Percentiles rank a stretch among this genome's conserved stretches.
These are phyloP conservation scores for Yamadazyma jaroonii DNA, from an alignment of 1,139 yeast genomes.

Conservation along the genomic window DNA sequence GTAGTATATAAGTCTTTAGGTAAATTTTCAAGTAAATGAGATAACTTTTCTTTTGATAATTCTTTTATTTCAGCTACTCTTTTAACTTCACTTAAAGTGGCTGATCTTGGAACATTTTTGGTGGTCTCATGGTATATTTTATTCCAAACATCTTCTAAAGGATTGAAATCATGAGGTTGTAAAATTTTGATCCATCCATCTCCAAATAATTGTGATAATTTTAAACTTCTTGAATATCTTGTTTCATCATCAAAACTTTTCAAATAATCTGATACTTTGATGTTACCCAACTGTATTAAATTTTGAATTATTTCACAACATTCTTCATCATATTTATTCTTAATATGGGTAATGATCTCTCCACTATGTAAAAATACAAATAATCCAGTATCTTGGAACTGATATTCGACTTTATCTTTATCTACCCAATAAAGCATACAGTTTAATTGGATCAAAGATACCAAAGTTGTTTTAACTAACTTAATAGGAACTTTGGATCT, in stretches of 20 bases:
- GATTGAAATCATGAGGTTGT: conserved; percentile 43
- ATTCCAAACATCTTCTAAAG: conserved; percentile 56
- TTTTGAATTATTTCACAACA: conserved; percentile 75
- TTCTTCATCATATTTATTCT: conserved; percentile 36
- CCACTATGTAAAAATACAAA: conserved; percentile 71
- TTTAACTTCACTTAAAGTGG: conserved; percentile 58
- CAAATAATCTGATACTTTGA: conserved; percentile 60
- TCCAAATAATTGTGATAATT: conserved; percentile 45
- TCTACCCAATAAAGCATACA: conserved; percentile 57
- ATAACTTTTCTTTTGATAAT: conserved; percentile 47
- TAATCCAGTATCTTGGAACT: conserved; percentile 63
- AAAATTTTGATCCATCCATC: conserved; percentile 54
- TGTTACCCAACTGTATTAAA: conserved; percentile 60
- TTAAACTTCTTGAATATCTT: conserved; percentile 26
- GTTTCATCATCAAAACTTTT: conserved; percentile 29
- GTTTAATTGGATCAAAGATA: conserved; percentile 62
- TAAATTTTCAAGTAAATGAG: conserved; percentile 30
- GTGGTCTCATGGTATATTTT: conserved; percentile 52
- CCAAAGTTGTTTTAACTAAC: conserved; percentile 55
- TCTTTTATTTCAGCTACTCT: conserved; percentile 64
- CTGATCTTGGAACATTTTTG: conserved; percentile 46
- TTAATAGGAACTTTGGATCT: conserved; percentile 41
- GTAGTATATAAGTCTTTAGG: conserved; percentile 30
- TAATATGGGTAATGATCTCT: conserved; percentile 60
- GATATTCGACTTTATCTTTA: conserved; percentile 48